Evolutionary conservation across 2,329 filamentous ascomycete species (phyloP).

Genomic region (Fusarium tjaetaba): DNA sequence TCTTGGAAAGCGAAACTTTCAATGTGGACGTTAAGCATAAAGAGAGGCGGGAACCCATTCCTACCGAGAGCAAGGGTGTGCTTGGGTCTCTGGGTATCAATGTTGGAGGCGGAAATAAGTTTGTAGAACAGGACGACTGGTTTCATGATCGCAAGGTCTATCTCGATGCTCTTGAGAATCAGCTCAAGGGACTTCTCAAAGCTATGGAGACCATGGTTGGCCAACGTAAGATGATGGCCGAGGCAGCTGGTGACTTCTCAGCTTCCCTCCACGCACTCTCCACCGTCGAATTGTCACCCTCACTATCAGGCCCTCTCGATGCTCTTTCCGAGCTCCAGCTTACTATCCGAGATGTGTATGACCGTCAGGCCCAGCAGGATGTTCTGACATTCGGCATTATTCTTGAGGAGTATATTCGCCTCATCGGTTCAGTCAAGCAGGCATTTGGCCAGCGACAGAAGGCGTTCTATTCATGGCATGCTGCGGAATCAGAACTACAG

Average conservation of each 20-base stretch:
- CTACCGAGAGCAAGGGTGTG: constrained; percentile 92
- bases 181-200: constrained; percentile 89
- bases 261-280: constrained; percentile 92
- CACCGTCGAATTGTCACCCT: constrained; percentile 89
- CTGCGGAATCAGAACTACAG: constrained; percentile 86
- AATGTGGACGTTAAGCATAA: constrained; percentile 98
- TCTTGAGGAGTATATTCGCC: constrained; percentile 96
- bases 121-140: constrained; percentile 99
- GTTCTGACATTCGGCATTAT: constrained; percentile 96
- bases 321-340: constrained; percentile 93
- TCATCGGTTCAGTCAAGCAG: constrained; percentile 94
- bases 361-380: constrained; percentile 96
- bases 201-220: constrained; percentile 92
- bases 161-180: constrained; percentile 90
- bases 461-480: constrained; percentile 93
- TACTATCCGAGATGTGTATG: constrained; percentile 93
- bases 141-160: constrained; percentile 97
- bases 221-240: constrained; percentile 92
- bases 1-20: constrained; percentile 95
- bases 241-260: constrained; percentile 93
- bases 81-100: constrained; percentile 85
- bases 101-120: constrained; percentile 83
- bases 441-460: constrained; percentile 94
- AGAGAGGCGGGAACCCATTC: constrained; percentile 86
- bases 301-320: constrained; percentile 87